Evolutionary conservation across 208 protist species (phyloP).

Genomic region (Leishmania arabica): DNA sequence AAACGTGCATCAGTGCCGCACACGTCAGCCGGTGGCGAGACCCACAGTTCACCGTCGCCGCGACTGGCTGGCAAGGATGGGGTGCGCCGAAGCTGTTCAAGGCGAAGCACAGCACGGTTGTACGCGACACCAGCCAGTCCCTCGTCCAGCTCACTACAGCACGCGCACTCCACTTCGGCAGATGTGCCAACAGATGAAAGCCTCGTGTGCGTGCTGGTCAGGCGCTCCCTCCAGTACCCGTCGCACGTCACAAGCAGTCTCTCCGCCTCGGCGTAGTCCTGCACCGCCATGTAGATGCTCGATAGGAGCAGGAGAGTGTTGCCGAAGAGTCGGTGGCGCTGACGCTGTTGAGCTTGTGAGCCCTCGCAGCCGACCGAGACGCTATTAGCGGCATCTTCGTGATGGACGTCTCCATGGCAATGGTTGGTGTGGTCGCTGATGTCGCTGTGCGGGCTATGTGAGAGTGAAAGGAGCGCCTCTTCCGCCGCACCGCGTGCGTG

Average conservation of each 20-base stretch:
- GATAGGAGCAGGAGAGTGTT: constrained; percentile 56
- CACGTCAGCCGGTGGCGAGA: background rate
- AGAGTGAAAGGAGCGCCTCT: constrained; percentile 30
- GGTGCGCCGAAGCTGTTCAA: constrained; percentile 32
- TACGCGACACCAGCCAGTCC: constrained; percentile 37
- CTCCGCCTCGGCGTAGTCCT: constrained; percentile 55
- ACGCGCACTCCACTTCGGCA: background rate
- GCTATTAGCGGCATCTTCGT: background rate
- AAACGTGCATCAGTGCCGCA: background rate
- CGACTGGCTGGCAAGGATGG: background rate
- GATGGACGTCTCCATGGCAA: background rate
- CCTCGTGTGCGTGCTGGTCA: constrained; percentile 7
- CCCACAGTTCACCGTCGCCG: background rate
- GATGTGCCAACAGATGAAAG: background rate
- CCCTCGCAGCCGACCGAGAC: background rate
- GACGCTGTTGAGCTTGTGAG: background rate
- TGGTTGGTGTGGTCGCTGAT: background rate
- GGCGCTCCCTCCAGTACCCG: constrained; percentile 57
- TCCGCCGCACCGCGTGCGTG: constrained; percentile 35
- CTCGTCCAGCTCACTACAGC: constrained; percentile 16
- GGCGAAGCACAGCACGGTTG: constrained; percentile 54
- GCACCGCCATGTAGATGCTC: constrained; percentile 43
- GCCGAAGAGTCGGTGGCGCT: constrained; percentile 40
- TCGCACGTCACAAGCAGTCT: constrained; percentile 55
- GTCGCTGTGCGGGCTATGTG: background rate